A percentile compares a stretch with the other conserved stretches of the same genome.
Conservation (phyloP, 1,139 yeast genomes). For the Yamadazyma jaroonii region DNA sequence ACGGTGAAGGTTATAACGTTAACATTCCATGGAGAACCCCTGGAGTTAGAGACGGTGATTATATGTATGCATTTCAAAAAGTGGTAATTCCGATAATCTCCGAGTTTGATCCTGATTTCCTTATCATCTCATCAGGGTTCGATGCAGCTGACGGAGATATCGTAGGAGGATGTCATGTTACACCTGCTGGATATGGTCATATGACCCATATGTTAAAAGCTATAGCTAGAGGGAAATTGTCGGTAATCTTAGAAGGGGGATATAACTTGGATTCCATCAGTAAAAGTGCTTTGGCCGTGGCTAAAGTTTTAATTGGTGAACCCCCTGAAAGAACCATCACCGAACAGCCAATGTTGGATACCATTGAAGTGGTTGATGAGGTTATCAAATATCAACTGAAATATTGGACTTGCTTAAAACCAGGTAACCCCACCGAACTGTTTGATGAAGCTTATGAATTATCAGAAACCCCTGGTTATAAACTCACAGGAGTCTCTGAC, state of each 20-base stretch:
- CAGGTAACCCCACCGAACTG: slow-evolving; percentile 49
- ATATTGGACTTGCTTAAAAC: slow-evolving; percentile 83
- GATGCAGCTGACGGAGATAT: slow-evolving; percentile 99
- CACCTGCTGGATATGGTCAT: slow-evolving; percentile 94
- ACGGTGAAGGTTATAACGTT: slow-evolving; percentile 81
- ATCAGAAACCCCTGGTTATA: slow-evolving; percentile 27
- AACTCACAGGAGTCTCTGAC: slow-evolving; percentile 54
- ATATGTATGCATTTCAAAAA: slow-evolving; percentile 84
- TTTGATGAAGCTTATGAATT: slow-evolving; percentile 44
- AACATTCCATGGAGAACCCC: slow-evolving; percentile 94
- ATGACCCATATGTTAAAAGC: slow-evolving; percentile 92
- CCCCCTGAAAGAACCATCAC: slow-evolving; percentile 78
- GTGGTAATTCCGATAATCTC: slow-evolving; percentile 86
- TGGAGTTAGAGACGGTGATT: slow-evolving; percentile 96
- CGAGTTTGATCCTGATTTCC: slow-evolving; percentile 91
- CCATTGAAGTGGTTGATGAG: slow-evolving; percentile 82
- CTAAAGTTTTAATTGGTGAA: slow-evolving; percentile 89
- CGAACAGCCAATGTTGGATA: slow-evolving; percentile 66
- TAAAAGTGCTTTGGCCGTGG: slow-evolving; percentile 85
- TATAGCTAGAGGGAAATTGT: slow-evolving; percentile 81
- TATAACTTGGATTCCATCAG: slow-evolving; percentile 91
- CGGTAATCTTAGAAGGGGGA: slow-evolving; percentile 95
- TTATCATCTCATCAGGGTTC: slow-evolving; percentile 91
- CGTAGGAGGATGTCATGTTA: slow-evolving; percentile 95
- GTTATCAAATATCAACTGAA: slow-evolving; percentile 79